These are phyloP conservation scores for Ligustrum vulgare DNA, from an alignment of 257 asterid species.

Conservation along the genomic window DNA sequence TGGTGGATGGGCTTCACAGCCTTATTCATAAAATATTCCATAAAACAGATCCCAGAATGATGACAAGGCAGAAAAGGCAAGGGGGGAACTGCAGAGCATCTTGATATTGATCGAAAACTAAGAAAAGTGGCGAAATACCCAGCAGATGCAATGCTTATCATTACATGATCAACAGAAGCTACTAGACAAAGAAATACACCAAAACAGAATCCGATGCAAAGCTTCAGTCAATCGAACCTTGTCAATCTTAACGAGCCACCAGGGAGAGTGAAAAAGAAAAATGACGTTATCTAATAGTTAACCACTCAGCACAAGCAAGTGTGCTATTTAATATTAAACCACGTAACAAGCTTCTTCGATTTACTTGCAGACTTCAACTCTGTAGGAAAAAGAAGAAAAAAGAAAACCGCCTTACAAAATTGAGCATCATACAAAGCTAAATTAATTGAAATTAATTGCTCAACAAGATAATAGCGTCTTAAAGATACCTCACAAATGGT, in stretches of 20 bases:
- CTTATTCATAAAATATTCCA: conserved; percentile 40
- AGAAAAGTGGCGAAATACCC: conserved; percentile 26
- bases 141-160: conserved; percentile 27
- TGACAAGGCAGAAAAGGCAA: conserved; percentile 17
- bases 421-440: conserved; percentile 10
- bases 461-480: conserved; percentile 7
- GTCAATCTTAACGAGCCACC: conserved; percentile 28
- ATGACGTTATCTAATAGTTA: conserved; percentile 15
- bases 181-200: conserved; percentile 16
- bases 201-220: conserved; percentile 25
- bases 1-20: conserved; percentile 47
- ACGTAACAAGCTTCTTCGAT: conserved; percentile 30
- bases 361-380: conserved; percentile 41
- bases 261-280: conserved; percentile 13
- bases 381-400: conserved; percentile 21
- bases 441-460: conserved; percentile 8
- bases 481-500: conserved; percentile 50
- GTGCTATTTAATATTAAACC: conserved; percentile 36
- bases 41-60: conserved; percentile 26
- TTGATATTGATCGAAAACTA: conserved; percentile 29
- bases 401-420: conserved; percentile 10
- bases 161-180: conserved; percentile 35
- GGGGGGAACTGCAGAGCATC: conserved; percentile 40
- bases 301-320: conserved; percentile 27
- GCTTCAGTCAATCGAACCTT: conserved; percentile 39